These are phyloP conservation scores for Yamadazyma spencermartinsiae DNA, from an alignment of 1,139 yeast genomes.

Conservation along the genomic window DNA sequence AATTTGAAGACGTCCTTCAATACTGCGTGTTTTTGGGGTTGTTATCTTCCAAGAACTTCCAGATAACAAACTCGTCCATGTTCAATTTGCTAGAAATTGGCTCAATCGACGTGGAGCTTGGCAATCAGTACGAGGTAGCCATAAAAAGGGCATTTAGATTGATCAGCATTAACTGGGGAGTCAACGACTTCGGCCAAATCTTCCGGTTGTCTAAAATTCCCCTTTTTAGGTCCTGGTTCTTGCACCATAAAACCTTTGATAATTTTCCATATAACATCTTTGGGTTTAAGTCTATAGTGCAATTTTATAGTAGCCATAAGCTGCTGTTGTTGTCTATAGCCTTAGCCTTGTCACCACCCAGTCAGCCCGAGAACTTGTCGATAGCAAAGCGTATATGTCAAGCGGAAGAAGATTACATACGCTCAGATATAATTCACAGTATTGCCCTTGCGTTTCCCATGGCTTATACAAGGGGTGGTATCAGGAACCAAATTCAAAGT, in stretches of 20 bases:
- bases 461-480: slow-evolving; percentile 46
- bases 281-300: slow-evolving; percentile 25
- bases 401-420: neutral
- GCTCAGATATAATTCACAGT: neutral
- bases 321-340: slow-evolving; percentile 24
- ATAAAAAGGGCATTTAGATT: slow-evolving; percentile 23
- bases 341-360: neutral
- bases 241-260: slow-evolving; percentile 26
- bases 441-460: slow-evolving; percentile 41
- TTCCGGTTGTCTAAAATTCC: slow-evolving; percentile 32
- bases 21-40: slow-evolving; percentile 32
- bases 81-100: slow-evolving; percentile 45
- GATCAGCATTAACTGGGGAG: slow-evolving; percentile 19
- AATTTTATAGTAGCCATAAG: slow-evolving; percentile 31
- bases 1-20: slow-evolving; percentile 25
- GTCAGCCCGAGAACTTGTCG: neutral
- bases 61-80: slow-evolving; percentile 30
- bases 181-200: slow-evolving; percentile 20
- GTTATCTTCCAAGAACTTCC: slow-evolving; percentile 29
- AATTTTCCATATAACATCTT: slow-evolving; percentile 43
- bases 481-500: slow-evolving; percentile 36
- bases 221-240: slow-evolving; percentile 43
- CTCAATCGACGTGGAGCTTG: slow-evolving; percentile 21
- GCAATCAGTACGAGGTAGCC: slow-evolving; percentile 18
- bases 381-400: slow-evolving; percentile 1